Evolutionary conservation across 768 basidiomycete genomes (phyloP), one percentile per base, ranked within the genome.

Genomic region (Boletus huronensis): DNA sequence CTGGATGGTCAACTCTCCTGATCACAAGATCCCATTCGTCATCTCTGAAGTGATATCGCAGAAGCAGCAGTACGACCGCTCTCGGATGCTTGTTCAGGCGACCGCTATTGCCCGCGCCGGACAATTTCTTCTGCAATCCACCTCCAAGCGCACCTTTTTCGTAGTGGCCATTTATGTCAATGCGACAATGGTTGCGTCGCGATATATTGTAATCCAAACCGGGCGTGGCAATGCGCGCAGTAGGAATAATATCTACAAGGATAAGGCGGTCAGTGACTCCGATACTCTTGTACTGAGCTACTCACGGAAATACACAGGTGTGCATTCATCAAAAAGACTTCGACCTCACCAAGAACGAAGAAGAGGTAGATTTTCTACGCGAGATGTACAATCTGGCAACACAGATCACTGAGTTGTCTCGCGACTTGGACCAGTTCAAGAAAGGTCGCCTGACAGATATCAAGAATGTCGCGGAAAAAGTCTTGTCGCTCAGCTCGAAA

Each of bases 31-130:
- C 14, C 62, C 55, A 3, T 64, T 63, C 21, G 9, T 60, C n/a
- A 36, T 63, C 5, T 60, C 14, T 2, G 53, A 64, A 26, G 48
- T 57, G 1, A 31, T 53, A 13, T 63, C 50, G 5, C 8, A 50
- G 1, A 16, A 8, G n/a, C 1, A 10, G 1, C 10, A 50, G 23
- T 0, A 1, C 0, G 52, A 43, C 16, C 42, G 40, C 8, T 39
- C 1, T 9, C 39, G 54, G 2, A 64, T 64, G 62, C 58, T 64
- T 10, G 5, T 64, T 17, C n/a, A 64, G 21, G 59, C 53, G 2
- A 60, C 41, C 2, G 26, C 51, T 2, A 16, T 50, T 14, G 58
- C 50, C 2, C 46, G 53, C 1, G 13, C 40, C 0, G 53, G 55
- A 6, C 21, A 48, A 7, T 36, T 10, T 13, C 42, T 60, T 3